These are phyloP conservation scores for Curvularia sp. DNA, from an alignment of 2,329 filamentous ascomycete genomes.

Conservation along the genomic window DNA sequence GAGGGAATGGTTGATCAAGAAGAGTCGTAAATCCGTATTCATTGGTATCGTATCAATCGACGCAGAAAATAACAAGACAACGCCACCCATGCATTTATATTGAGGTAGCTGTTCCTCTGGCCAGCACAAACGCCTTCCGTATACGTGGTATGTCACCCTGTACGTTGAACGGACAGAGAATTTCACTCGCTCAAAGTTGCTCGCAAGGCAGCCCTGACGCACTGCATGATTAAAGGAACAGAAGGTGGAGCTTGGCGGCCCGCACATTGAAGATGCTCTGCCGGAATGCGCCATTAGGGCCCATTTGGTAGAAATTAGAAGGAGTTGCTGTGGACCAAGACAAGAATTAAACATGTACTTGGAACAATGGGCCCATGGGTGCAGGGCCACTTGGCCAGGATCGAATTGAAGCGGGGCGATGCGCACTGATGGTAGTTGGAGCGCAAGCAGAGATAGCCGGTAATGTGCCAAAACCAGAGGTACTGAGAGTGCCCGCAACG, in stretches of 20 bases:
- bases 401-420: no score
- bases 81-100: slow-evolving; percentile 20
- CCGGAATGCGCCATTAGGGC: not conserved
- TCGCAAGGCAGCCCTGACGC: not conserved
- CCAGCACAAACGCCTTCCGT: not conserved
- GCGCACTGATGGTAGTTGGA: not conserved
- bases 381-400: not conserved
- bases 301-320: slow-evolving; percentile 1
- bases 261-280: not conserved
- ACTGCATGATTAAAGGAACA: not conserved
- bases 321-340: not conserved
- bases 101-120: not conserved
- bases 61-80: slow-evolving; percentile 8
- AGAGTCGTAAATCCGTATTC: slow-evolving; percentile 22
- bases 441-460: not conserved
- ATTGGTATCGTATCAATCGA: slow-evolving; percentile 32
- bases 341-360: not conserved
- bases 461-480: not conserved
- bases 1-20: not conserved
- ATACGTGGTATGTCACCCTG: not conserved
- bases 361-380: not conserved
- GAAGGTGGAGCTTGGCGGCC: not conserved
- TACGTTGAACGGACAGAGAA: not conserved
- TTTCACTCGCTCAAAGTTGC: not conserved
- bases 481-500: not conserved